phyloP scores from a whole-genome alignment of 805 yeast genomes.

The Saccharomycopsis sp. region DNA sequence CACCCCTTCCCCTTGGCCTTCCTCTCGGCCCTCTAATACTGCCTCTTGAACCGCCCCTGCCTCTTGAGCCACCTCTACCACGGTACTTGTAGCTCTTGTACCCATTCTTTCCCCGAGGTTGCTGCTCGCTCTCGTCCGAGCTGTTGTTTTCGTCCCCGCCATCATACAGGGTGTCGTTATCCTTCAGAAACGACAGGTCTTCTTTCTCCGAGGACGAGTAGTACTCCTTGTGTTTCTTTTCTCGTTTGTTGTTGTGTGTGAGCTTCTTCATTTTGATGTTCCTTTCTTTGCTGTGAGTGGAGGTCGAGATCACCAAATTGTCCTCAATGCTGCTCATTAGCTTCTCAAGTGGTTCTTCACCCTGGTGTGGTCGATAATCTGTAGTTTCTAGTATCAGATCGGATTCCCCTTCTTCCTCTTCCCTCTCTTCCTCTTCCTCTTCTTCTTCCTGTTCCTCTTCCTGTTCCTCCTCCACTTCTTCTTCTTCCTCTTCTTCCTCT shows the following conservation, averaged over 20 bases:
- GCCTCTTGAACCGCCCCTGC: constrained; percentile 5
- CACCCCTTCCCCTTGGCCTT: constrained; percentile 5
- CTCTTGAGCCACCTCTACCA: constrained; percentile 7
- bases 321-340: no score
- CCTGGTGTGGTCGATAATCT: no score
- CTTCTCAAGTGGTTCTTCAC: no score
- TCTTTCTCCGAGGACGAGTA: no score
- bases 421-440: background rate
- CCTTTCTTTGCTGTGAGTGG: no score
- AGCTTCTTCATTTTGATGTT: no score
- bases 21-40: no score
- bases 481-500: background rate
- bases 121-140: background rate
- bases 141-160: constrained; percentile 3
- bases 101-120: background rate
- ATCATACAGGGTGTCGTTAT: background rate
- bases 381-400: background rate
- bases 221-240: no score
- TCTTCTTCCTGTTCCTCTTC: constrained; percentile 1
- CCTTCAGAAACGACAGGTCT: no score
- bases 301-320: no score
- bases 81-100: background rate
- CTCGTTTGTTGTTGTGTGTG: no score
- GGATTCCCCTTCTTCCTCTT: constrained; percentile 1
- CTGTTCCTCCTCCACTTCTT: constrained; percentile 7